Percentiles rank a stretch among this genome's conserved stretches.
phyloP scores from a whole-genome alignment of 495 filamentous ascomycete genomes.

The Xylaria acuta region DNA sequence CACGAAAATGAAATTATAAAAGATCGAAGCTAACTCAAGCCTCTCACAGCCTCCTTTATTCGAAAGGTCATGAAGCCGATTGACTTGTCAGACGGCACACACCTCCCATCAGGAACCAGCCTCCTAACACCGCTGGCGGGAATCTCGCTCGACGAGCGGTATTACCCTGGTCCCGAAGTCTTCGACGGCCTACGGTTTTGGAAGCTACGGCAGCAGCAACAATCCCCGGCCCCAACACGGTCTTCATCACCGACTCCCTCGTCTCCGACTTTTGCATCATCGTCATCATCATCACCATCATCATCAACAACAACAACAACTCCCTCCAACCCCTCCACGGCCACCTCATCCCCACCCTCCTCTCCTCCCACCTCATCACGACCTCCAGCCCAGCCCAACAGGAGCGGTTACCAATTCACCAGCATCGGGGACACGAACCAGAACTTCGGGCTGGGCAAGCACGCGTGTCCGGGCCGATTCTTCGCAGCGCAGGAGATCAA shows the following conservation, averaged over 20 bases:
- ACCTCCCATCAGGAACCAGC: slow-evolving; percentile 48
- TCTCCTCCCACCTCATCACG: background rate
- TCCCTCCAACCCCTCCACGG: background rate
- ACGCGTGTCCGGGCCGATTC: slow-evolving; percentile 63
- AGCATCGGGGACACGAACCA: slow-evolving; percentile 51
- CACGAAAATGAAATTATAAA: background rate
- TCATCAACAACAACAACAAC: too few species aligned
- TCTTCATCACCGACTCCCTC: slow-evolving; percentile 26
- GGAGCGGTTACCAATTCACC: slow-evolving; percentile 50
- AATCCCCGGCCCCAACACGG: slow-evolving; percentile 8
- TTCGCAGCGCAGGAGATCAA: slow-evolving; percentile 60
- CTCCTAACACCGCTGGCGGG: slow-evolving; percentile 44
- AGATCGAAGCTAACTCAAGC: slow-evolving; percentile 14
- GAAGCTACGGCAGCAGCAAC: slow-evolving; percentile 47
- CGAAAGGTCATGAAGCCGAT: slow-evolving; percentile 49
- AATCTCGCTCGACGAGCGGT: slow-evolving; percentile 41
- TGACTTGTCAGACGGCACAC: slow-evolving; percentile 52
- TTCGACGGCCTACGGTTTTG: slow-evolving; percentile 64
- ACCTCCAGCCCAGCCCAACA: slow-evolving; percentile 1
- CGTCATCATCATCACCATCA: too few species aligned
- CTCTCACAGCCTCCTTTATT: slow-evolving; percentile 45
- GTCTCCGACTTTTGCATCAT: background rate
- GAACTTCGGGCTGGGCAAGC: slow-evolving; percentile 60
- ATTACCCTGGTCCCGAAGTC: slow-evolving; percentile 45
- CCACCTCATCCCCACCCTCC: background rate